Conservation (phyloP, 768 basidiomycete species). For the Termitomyces bulborhizus region DNA sequence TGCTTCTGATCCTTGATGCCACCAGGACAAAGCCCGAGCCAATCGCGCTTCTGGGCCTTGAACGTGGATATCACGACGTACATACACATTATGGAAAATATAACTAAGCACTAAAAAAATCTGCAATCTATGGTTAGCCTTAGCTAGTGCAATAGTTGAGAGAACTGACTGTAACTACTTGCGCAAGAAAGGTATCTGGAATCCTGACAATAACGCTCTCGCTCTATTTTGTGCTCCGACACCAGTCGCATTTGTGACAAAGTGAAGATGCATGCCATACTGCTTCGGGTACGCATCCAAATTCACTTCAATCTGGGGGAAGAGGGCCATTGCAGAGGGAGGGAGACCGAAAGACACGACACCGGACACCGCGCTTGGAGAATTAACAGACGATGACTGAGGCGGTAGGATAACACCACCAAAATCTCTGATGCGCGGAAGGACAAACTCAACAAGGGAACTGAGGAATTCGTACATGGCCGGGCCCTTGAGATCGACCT, state of each 20-base stretch:
- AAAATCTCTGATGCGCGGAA: slow-evolving; percentile 93
- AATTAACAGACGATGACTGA: slow-evolving; percentile 59
- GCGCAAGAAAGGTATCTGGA: slow-evolving; percentile 80
- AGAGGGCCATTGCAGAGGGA: slow-evolving; percentile 78
- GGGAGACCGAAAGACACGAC: slow-evolving; percentile 88
- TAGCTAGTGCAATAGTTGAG: background rate
- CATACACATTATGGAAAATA: too few relatives aligned
- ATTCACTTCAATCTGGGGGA: slow-evolving; percentile 96
- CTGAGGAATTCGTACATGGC: slow-evolving; percentile 94
- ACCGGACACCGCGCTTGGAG: slow-evolving; percentile 75
- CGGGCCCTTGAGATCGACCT: slow-evolving; percentile 85
- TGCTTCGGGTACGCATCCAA: slow-evolving; percentile 80
- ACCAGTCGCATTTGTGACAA: slow-evolving; percentile 83
- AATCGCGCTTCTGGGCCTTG: too few relatives aligned
- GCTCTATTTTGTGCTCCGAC: slow-evolving; percentile 88
- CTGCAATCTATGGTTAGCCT: background rate
- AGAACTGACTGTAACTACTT: slow-evolving; percentile 22
- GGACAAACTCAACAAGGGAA: slow-evolving; percentile 85
- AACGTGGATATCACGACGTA: too few relatives aligned
- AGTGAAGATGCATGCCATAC: slow-evolving; percentile 92
- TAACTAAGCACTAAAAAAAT: background rate
- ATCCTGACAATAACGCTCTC: slow-evolving; percentile 81
- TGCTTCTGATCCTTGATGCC: too few relatives aligned
- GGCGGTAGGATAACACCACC: slow-evolving; percentile 77
- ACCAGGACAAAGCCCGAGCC: too few relatives aligned